Evolutionary conservation across 2,329 filamentous ascomycete species (phyloP).

Genomic region (Penicillium brasilianum): DNA sequence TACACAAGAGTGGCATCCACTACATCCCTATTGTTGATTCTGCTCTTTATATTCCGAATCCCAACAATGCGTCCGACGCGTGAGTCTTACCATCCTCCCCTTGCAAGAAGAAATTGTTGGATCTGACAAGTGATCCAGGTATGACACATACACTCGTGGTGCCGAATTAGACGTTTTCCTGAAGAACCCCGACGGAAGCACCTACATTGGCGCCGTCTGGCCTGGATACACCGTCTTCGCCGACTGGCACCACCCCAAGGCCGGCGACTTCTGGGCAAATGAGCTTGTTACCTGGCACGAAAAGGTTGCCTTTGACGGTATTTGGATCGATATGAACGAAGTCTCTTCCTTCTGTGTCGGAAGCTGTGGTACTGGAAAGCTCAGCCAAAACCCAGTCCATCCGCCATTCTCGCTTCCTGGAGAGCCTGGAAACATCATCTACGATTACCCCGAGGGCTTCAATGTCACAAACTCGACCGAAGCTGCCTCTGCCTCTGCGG

Average conservation of each 20-base stretch:
- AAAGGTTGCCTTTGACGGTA: conserved; percentile 58
- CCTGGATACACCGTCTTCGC: conserved; percentile 66
- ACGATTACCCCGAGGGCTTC: conserved; percentile 71
- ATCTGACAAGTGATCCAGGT: conserved; percentile 49
- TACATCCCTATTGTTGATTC: conserved; percentile 67
- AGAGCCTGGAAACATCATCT: conserved; percentile 64
- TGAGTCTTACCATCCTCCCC: conserved; percentile 49
- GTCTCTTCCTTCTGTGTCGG: conserved; percentile 71
- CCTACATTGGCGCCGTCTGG: conserved; percentile 62
- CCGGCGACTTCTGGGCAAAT: conserved; percentile 64
- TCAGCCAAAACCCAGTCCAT: conserved; percentile 71
- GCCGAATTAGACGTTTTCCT: conserved; percentile 57
- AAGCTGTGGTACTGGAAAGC: conserved; percentile 69
- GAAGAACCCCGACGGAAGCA: conserved; percentile 59
- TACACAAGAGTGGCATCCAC: conserved; percentile 61
- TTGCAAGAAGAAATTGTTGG: conserved; percentile 10
- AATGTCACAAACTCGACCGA: conserved; percentile 71
- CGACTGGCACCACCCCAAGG: conserved; percentile 64
- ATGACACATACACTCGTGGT: conserved; percentile 58
- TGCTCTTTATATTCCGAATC: conserved; percentile 74
- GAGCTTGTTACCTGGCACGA: conserved; percentile 59
- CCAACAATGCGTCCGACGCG: conserved; percentile 68
- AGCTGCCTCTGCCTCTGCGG: conserved; percentile 63
- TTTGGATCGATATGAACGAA: conserved; percentile 68
- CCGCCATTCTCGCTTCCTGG: conserved; percentile 69